Evolutionary conservation across 495 filamentous ascomycete species (phyloP).

Genomic region (Trichocladium antarcticum): DNA sequence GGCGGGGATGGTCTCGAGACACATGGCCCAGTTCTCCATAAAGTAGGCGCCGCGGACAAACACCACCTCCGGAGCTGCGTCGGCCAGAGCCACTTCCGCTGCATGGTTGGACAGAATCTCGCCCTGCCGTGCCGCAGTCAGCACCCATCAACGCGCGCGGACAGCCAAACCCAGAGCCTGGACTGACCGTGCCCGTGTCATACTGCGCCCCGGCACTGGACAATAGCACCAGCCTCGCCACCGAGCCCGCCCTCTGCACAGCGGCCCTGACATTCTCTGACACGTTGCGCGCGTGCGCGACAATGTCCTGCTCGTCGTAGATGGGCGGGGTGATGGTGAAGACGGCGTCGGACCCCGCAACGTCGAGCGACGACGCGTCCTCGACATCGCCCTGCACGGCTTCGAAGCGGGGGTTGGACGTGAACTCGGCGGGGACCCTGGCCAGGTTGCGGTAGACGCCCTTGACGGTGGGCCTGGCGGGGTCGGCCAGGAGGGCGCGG

Average conservation of each 20-base stretch:
- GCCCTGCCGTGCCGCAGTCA: constrained; percentile 4
- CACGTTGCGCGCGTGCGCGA: constrained; percentile 8
- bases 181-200: constrained; percentile 13
- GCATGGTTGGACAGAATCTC: constrained; percentile 18
- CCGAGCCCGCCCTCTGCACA: constrained; percentile 7
- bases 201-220: constrained; percentile 20
- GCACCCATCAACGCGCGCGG: background rate
- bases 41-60: constrained; percentile 21
- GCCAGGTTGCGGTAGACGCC: constrained; percentile 18
- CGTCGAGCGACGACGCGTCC: constrained; percentile 10
- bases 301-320: constrained; percentile 5
- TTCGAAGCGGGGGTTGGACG: constrained; percentile 12
- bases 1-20: constrained; percentile 7
- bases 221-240: constrained; percentile 17
- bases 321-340: constrained; percentile 17
- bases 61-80: constrained; percentile 12
- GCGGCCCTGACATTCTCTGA: constrained; percentile 18
- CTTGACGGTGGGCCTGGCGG: constrained; percentile 8
- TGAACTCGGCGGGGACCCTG: constrained; percentile 17
- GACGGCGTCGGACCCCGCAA: constrained; percentile 12
- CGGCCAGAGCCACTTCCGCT: constrained; percentile 12
- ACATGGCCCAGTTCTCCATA: constrained; percentile 20
- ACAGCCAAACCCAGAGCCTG: background rate
- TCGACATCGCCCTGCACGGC: constrained; percentile 18
- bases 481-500: constrained; percentile 15